A percentile compares a stretch with the other conserved stretches of the same genome.
These are phyloP conservation scores for Solanum dulcamara DNA, from an alignment of 257 asterid species.

Conservation along the genomic window DNA sequence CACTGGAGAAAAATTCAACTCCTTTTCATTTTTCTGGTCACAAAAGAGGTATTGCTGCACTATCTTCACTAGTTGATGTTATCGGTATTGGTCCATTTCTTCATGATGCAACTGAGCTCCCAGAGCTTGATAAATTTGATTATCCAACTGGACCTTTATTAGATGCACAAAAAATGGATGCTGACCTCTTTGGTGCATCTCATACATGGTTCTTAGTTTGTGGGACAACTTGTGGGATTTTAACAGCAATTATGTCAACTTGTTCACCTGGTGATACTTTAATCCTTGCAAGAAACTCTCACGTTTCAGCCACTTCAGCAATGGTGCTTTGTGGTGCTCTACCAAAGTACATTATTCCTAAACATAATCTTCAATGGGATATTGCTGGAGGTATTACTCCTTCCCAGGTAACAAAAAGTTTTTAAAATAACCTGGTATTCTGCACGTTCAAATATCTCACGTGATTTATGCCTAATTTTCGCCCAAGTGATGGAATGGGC, in stretches of 20 bases:
- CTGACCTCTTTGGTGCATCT: conserved; percentile 71
- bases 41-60: conserved; percentile 79
- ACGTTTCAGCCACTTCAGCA: conserved; percentile 64
- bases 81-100: conserved; percentile 52
- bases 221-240: conserved; percentile 78
- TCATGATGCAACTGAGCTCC: conserved; percentile 74
- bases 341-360: conserved; percentile 61
- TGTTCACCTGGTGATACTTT: conserved; percentile 65
- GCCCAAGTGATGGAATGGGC: too few species aligned
- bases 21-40: conserved; percentile 85
- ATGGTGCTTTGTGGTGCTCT: conserved; percentile 64
- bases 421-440: too few species aligned
- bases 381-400: conserved; percentile 63
- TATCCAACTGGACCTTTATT: conserved; percentile 64
- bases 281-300: conserved; percentile 67
- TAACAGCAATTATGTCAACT: conserved; percentile 64
- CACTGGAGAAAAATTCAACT: conserved; percentile 50
- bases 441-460: too few species aligned
- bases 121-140: conserved; percentile 64
- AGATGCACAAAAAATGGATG: conserved; percentile 63
- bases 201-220: conserved; percentile 87
- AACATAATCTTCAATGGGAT: conserved; percentile 54
- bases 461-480: too few species aligned
- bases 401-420: conserved; percentile 65
- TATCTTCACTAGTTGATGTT: conserved; percentile 34